A percentile compares a stretch with the other conserved stretches of the same genome.
These are phyloP conservation scores for Talaromyces pinophilus DNA, from an alignment of 2,329 filamentous ascomycete species.

Conservation along the genomic window DNA sequence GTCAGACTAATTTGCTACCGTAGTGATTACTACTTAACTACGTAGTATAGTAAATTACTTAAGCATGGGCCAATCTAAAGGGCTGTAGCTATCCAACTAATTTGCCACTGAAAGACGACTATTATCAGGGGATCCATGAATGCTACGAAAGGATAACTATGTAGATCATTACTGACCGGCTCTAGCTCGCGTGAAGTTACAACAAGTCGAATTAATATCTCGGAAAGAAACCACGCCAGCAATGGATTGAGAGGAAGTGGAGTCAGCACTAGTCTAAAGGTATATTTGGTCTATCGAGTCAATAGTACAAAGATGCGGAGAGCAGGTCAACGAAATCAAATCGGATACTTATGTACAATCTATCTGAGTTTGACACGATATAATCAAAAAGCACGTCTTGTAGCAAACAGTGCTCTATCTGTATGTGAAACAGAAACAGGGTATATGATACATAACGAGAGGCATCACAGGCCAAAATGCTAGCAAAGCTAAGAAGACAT, in stretches of 20 bases:
- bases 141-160: background rate
- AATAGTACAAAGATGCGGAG: background rate
- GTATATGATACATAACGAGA: constrained; percentile 19
- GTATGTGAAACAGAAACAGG: constrained; percentile 1
- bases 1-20: background rate
- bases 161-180: background rate
- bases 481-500: constrained; percentile 24
- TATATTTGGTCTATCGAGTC: background rate
- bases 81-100: background rate
- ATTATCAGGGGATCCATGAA: background rate
- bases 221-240: background rate
- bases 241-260: background rate
- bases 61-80: background rate
- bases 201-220: background rate
- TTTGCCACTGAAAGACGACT: background rate
- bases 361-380: background rate
- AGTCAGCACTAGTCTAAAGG: background rate
- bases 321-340: background rate
- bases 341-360: constrained; percentile 8
- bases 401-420: constrained; percentile 3
- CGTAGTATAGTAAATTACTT: background rate
- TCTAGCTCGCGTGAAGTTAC: background rate
- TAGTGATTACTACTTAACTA: background rate
- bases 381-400: background rate
- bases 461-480: constrained; percentile 4